A percentile compares a stretch with the other conserved stretches of the same genome.
Evolutionary conservation across 352 stramenopile genomes (phyloP).

Genomic region (Achlya hypogyna): DNA sequence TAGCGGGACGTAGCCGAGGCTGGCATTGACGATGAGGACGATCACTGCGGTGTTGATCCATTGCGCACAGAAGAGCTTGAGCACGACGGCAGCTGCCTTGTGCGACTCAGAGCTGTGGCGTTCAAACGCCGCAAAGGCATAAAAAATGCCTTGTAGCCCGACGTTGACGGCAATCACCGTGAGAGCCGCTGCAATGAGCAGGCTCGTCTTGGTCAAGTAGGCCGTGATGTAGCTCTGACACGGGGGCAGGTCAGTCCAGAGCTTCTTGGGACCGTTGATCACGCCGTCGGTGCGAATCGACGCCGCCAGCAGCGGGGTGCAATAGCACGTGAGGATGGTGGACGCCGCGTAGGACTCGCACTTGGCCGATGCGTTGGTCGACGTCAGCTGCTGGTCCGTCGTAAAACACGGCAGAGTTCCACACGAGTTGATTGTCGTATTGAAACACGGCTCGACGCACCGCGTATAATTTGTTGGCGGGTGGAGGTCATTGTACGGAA

Average conservation of each 20-base stretch:
- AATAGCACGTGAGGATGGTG: constrained; percentile 66
- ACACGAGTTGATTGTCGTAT: constrained; percentile 27
- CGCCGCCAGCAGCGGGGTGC: constrained; percentile 37
- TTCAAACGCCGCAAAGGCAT: constrained; percentile 59
- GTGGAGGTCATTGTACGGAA: not conserved
- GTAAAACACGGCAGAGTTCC: constrained; percentile 56
- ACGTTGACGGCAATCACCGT: constrained; percentile 74
- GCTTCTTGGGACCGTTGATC: constrained; percentile 35
- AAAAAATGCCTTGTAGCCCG: constrained; percentile 58
- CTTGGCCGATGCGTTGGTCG: constrained; percentile 23
- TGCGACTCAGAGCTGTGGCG: constrained; percentile 69
- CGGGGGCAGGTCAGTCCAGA: constrained; percentile 46
- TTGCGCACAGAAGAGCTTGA: constrained; percentile 75
- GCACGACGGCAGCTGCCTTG: constrained; percentile 55
- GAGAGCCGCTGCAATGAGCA: constrained; percentile 51
- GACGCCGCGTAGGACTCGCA: constrained; percentile 57
- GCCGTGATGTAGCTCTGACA: constrained; percentile 59
- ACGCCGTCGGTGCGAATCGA: constrained; percentile 42
- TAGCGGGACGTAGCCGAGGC: constrained; percentile 36
- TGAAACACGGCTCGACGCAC: constrained; percentile 51
- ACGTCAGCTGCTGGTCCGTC: constrained; percentile 25
- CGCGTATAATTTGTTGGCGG: constrained; percentile 16
- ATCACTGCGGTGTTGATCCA: constrained; percentile 82
- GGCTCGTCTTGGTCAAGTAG: constrained; percentile 52
- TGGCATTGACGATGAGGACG: constrained; percentile 66